Evolutionary conservation across 352 stramenopile species (phyloP).

Genomic region (Phytopythium kandeliae): DNA sequence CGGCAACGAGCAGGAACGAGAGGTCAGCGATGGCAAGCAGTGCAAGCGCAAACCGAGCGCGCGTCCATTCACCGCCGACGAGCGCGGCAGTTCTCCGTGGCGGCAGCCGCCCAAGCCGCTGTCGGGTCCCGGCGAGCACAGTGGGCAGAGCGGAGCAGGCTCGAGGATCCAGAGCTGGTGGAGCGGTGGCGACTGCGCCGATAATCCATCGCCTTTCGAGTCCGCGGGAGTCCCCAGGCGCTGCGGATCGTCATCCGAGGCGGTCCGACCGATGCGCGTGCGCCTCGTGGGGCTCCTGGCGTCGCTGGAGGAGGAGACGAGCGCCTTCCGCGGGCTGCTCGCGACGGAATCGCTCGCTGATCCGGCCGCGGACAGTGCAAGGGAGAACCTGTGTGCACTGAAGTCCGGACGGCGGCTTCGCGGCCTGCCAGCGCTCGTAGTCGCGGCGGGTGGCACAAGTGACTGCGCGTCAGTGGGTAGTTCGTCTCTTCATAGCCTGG

Average conservation of each 20-base stretch:
- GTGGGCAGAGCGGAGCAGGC: not conserved
- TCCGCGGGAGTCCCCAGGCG: not conserved
- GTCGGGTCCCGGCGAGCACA: not conserved
- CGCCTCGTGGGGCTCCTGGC: slow-evolving; percentile 56
- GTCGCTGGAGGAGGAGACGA: slow-evolving; percentile 68
- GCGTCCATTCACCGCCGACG: slow-evolving; percentile 3
- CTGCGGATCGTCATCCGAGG: slow-evolving; percentile 1
- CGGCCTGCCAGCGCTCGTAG: no score
- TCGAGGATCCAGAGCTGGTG: slow-evolving; percentile 4
- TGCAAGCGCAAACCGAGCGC: not conserved
- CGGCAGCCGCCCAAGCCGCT: not conserved
- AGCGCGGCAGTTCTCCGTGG: not conserved
- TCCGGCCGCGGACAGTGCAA: no score
- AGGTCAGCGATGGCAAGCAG: not conserved
- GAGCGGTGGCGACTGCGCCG: not conserved
- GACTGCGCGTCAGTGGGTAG: no score
- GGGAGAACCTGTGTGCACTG: no score
- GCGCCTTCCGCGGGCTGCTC: slow-evolving; percentile 16
- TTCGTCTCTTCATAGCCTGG: no score
- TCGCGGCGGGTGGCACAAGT: no score
- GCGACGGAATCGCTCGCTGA: no score
- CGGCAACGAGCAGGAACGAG: not conserved
- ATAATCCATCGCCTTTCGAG: not conserved
- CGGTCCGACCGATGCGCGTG: slow-evolving; percentile 37
- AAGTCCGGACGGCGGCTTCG: no score